A percentile compares a stretch with the other conserved stretches of the same genome.
Evolutionary conservation across 2,329 filamentous ascomycete species (phyloP).

Genomic region (Purpureocillium takamizusanense): DNA sequence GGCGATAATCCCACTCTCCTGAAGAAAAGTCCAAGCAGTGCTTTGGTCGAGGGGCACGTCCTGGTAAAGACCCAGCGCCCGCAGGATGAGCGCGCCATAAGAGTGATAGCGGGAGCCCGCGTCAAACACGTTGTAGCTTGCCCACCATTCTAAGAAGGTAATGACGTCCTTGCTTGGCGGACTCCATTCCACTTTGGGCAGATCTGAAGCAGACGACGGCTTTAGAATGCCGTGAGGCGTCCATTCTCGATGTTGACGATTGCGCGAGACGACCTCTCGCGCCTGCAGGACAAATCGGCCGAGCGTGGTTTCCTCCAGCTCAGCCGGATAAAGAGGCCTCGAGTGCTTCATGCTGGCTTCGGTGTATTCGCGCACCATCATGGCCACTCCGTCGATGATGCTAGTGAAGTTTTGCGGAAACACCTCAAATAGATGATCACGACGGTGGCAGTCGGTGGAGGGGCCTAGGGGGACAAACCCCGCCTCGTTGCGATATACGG

Average conservation of each 20-base stretch:
- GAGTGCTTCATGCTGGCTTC: conserved; percentile 9
- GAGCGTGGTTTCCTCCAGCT: conserved; percentile 17
- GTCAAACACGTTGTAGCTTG: conserved; percentile 45
- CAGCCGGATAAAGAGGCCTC: conserved; percentile 7
- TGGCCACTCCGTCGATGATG: conserved; percentile 20
- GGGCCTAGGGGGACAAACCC: conserved; percentile 46
- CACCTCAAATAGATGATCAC: conserved; percentile 53
- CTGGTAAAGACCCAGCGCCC: conserved; percentile 50
- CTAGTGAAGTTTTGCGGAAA: conserved; percentile 19
- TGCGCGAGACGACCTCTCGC: conserved; percentile 38
- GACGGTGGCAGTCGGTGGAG: conserved; percentile 35
- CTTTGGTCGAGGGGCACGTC: conserved; percentile 32
- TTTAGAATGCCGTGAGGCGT: conserved; percentile 38
- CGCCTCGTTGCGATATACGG: conserved; percentile 50
- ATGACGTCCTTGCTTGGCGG: conserved; percentile 40
- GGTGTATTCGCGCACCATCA: conserved; percentile 23
- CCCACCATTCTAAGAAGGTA: conserved; percentile 62
- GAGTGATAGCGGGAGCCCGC: conserved; percentile 44
- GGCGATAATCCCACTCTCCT: conserved; percentile 63
- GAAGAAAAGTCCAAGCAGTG: conserved; percentile 55
- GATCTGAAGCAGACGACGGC: conserved; percentile 14
- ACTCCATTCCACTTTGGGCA: conserved; percentile 18
- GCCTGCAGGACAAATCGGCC: conserved; percentile 40
- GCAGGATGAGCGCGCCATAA: conserved; percentile 56
- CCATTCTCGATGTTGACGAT: conserved; percentile 38